These are phyloP conservation scores for Coffea humblotiana DNA, from an alignment of 305 asterid species.

Conservation along the genomic window DNA sequence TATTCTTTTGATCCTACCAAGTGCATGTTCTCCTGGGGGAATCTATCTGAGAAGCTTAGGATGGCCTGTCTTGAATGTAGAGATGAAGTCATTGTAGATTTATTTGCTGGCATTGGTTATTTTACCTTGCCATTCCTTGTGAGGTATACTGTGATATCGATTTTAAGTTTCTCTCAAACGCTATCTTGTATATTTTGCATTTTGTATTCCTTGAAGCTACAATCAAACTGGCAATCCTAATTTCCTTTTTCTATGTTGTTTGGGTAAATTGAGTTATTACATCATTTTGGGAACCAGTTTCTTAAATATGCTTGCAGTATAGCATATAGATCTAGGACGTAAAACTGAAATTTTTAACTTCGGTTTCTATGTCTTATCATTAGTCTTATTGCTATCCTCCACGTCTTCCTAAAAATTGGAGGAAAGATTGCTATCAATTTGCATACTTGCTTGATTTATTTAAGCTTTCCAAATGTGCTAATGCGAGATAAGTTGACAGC, in stretches of 20 bases:
- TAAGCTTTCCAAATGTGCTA: not conserved
- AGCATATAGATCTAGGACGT: not conserved
- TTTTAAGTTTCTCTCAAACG: constrained; percentile 64
- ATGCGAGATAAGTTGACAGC: not conserved
- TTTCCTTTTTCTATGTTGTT: not conserved
- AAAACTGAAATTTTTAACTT: not conserved
- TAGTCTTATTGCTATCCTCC: not conserved
- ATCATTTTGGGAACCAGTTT: not conserved
- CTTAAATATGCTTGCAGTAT: not conserved
- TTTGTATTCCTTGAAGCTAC: constrained; percentile 45
- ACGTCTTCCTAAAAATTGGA: not conserved
- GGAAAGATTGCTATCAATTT: not conserved
- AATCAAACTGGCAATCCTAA: not conserved
- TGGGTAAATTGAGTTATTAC: not conserved
- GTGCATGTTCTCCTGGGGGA: constrained; percentile 99
- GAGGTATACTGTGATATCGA: constrained; percentile 32
- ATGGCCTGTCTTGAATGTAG: constrained; percentile 72
- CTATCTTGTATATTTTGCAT: constrained; percentile 63
- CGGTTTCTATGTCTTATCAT: not conserved
- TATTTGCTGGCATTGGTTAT: constrained; percentile 96
- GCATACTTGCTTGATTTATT: not conserved
- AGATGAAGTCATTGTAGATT: constrained; percentile 85
- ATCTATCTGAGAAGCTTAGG: constrained; percentile 94
- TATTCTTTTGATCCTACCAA: constrained; percentile 66
- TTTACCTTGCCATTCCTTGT: constrained; percentile 87